These are phyloP conservation scores for Coffea eugenioides DNA, from an alignment of 257 asterid species.

Conservation along the genomic window DNA sequence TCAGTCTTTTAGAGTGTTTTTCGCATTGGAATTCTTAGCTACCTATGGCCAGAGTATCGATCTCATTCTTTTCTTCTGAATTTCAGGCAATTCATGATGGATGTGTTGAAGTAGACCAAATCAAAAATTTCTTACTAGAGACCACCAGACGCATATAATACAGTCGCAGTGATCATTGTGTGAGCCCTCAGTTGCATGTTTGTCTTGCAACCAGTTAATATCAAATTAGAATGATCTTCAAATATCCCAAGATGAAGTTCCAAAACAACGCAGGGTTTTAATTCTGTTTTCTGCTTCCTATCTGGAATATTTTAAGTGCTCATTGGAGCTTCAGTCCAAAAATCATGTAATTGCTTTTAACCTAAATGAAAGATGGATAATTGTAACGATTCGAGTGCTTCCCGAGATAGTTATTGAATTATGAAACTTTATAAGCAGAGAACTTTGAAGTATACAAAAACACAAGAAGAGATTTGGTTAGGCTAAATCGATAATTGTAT, in stretches of 20 bases:
- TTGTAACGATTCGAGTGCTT: no score
- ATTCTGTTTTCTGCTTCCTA: neutral
- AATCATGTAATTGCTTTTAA: no score
- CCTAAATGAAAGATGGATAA: no score
- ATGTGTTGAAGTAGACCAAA: slow-evolving; percentile 38
- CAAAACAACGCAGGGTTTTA: neutral
- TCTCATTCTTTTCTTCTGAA: neutral
- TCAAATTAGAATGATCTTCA: no score
- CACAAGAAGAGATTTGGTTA: no score
- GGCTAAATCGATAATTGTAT: no score
- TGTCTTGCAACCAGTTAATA: neutral
- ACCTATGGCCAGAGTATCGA: neutral
- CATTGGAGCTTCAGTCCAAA: no score
- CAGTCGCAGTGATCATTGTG: neutral
- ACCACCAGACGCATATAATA: slow-evolving; percentile 41
- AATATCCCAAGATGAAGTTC: neutral
- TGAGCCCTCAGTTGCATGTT: neutral
- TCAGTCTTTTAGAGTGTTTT: neutral
- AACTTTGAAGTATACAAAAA: no score
- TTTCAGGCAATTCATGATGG: slow-evolving; percentile 51
- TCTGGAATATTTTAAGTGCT: no score
- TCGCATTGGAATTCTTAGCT: neutral
- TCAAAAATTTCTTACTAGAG: slow-evolving; percentile 44
- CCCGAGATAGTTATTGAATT: no score
- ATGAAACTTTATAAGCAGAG: no score